These are phyloP conservation scores for Pythium coloratum DNA, from an alignment of 352 stramenopile genomes.

Conservation along the genomic window DNA sequence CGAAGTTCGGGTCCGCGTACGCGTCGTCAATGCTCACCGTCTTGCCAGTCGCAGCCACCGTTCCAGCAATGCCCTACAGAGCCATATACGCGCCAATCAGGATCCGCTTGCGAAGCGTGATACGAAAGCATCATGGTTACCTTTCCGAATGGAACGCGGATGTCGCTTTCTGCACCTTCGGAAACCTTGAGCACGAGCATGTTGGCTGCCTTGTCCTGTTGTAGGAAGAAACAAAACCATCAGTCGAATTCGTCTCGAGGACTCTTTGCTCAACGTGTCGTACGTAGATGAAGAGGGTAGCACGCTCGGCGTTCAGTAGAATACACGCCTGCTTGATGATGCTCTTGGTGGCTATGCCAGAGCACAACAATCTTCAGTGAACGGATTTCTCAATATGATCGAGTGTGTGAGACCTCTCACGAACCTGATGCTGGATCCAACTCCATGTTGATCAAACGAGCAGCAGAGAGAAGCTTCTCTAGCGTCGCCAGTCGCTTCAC, in stretches of 20 bases:
- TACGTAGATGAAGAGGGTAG: slow-evolving; percentile 89
- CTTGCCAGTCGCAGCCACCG: slow-evolving; percentile 76
- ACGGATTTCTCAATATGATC: too few relatives aligned
- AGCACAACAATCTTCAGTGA: not conserved
- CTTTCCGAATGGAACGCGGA: slow-evolving; percentile 80
- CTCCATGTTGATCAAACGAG: slow-evolving; percentile 77
- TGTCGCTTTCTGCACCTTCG: slow-evolving; percentile 83
- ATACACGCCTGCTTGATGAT: slow-evolving; percentile 88
- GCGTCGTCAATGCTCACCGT: slow-evolving; percentile 91
- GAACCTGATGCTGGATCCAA: slow-evolving; percentile 73
- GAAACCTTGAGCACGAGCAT: slow-evolving; percentile 86
- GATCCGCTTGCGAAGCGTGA: too few relatives aligned
- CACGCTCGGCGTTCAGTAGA: slow-evolving; percentile 87
- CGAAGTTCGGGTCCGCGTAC: slow-evolving; percentile 93
- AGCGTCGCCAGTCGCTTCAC: slow-evolving; percentile 62
- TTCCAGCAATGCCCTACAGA: slow-evolving; percentile 85
- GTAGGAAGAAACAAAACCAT: not conserved
- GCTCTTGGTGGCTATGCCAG: slow-evolving; percentile 61
- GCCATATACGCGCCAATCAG: not conserved
- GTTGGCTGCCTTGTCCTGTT: slow-evolving; percentile 67
- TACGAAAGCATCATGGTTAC: slow-evolving; percentile 25
- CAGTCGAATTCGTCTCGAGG: not conserved
- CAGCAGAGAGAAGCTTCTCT: slow-evolving; percentile 81
- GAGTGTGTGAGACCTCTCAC: not conserved
- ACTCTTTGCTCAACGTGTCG: slow-evolving; percentile 1